Percentiles rank a stretch among this genome's conserved stretches.
Evolutionary conservation across 169 alveolate genomes (phyloP).

Genomic region (Perkinsus olseni): DNA sequence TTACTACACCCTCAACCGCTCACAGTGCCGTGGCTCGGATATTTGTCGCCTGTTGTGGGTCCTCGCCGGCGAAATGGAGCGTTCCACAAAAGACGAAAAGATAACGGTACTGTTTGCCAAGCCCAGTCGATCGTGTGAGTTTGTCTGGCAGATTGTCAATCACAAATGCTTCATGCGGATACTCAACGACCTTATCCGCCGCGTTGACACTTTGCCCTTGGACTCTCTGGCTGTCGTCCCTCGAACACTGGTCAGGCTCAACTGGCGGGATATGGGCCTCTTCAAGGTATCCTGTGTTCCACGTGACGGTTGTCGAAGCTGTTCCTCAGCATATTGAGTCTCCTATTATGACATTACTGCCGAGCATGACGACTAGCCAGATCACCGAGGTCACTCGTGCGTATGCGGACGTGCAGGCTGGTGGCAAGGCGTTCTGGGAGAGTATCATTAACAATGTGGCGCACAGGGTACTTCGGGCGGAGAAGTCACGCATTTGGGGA

Average conservation of each 20-base stretch:
- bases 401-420: background rate
- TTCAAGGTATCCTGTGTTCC: background rate
- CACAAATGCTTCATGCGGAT: background rate
- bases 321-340: background rate
- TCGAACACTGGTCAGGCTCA: background rate
- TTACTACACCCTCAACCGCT: background rate
- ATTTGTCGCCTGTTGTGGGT: background rate
- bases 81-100: background rate
- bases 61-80: background rate
- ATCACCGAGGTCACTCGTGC: background rate
- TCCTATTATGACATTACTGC: background rate
- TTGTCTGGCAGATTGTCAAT: background rate
- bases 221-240: background rate
- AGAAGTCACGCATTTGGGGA: background rate
- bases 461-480: background rate
- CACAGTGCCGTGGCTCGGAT: background rate
- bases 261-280: constrained; percentile 1
- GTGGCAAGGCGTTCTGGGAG: background rate
- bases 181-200: background rate
- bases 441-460: background rate
- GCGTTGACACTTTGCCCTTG: background rate
- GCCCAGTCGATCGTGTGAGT: background rate
- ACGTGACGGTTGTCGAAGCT: background rate
- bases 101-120: background rate
- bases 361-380: background rate